Base-by-base conservation (phyloP, 1,284 basidiomycete genomes). In the Heterobasidion annosum region DNA sequence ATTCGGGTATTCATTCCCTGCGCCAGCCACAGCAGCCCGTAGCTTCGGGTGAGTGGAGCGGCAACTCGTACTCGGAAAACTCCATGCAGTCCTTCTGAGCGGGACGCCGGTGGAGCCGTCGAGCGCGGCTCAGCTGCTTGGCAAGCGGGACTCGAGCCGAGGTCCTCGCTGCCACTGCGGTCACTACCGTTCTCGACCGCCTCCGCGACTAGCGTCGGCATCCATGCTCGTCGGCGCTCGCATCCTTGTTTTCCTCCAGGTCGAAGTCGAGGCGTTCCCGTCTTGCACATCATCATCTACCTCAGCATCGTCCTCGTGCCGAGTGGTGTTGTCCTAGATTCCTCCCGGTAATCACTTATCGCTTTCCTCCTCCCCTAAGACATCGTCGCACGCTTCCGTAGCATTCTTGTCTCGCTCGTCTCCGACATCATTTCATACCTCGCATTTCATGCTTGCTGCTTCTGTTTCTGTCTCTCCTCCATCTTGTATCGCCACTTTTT, bases 1-100 rank as follows among this genome's bases (percentile, higher is more conserved):
- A 69, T 56, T 59, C 61, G 15, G 61, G 62, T 16, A 62, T 70
- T 49, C 65, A 64, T 42, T 65, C 66, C 6, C 64, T 69, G 8
- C 53, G 33, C n/a, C 69, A 70, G 56, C 64, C 67, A 2, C 73
- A 72, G 54, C 75, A 70, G 44, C 71, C 68, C 34, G 71, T 71
- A 70, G 56, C 70, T 37, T 64, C 70, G 32, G 64, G 56, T 51
- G 70, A 71, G 52, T 70, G 68, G 70, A 64, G 44, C 46, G 54
- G 64, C 64, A 60, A 59, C 60, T 59, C n/a, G 16, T 46, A 54
- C 52, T 40, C 57, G 57, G 61, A 62, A 34, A 54, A 54, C 52
- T 19, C 52, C n/a, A 54, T 54, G 52, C 47, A 34, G 44, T 45
- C 52, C 35, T 54, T 54, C 47, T 54, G 48, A 37, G 43, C 44